Evolutionary conservation across 805 yeast genomes (phyloP), one percentile per base, ranked within the genome.

Genomic region (Allodekkera sacchari): DNA sequence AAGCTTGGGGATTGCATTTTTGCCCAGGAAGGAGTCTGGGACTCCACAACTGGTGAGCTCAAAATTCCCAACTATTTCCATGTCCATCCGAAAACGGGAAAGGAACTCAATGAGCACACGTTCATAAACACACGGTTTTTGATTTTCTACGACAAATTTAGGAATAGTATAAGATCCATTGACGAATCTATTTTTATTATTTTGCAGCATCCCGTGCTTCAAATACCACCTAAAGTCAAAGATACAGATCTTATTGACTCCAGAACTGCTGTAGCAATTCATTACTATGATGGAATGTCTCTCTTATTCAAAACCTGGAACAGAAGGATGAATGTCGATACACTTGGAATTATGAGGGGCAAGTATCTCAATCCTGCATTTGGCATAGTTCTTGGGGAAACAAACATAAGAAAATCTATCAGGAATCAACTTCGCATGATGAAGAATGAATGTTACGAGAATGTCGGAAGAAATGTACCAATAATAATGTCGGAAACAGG

Each of bases 261-360:
- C 1, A 70, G 68, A 31, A 77, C 89, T 0, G 74, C 82, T 2
- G 78, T 77, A 44, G 76, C 94, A 13, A 92, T 94, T 2, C 98
- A 89, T 56, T 89, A 79, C 53, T 89, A 89, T 52, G 98, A 89
- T 53, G 98, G 97, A 0, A 70, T 89, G 76, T 82, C 96, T 2
- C 60, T 89, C 22, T 78, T 92, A 88, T 81, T 83, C 55, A 85
- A 87, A 56, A 72, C 78, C 5, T 92, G 98, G 98, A 83, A 82
- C 48, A 63, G 74, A 21, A 59, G 55, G 29, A 81, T 79, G 56
- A 89, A 89, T 47, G 94, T 88, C 7, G 95, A 92, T 48, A 85
- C 95, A 0, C 57, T 85, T 18, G 96, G 96, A 0, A 76, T 89
- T 10, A 72, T 89, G 69, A 66, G 96, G 33, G 83, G 82, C 1